phyloP scores from a whole-genome alignment of 495 filamentous ascomycete species.

The Lophiostoma macrostomum region DNA sequence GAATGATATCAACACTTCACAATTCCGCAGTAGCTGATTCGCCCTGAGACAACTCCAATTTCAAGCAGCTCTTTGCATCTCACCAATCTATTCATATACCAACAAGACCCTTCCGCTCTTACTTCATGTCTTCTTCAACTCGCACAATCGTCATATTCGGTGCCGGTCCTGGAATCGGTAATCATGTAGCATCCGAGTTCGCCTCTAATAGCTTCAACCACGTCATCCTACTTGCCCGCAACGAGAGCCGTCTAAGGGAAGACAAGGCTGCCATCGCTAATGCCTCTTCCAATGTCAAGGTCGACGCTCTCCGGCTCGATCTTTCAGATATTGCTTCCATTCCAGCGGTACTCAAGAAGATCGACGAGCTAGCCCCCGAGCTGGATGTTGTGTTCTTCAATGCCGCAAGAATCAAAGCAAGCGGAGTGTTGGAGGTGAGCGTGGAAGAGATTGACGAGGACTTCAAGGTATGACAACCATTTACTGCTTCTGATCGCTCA shows the following conservation, averaged over 20 bases:
- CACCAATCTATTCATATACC: no score
- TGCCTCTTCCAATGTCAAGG: conserved; percentile 24
- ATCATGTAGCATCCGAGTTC: conserved; percentile 40
- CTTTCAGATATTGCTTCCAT: conserved; percentile 33
- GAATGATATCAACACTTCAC: no score
- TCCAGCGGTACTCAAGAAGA: conserved; percentile 4
- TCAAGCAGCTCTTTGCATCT: no score
- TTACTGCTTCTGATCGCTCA: not conserved
- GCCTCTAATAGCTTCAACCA: conserved; percentile 41
- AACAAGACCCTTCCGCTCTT: not conserved
- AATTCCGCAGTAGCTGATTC: no score
- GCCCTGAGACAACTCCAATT: no score
- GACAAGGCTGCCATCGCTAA: conserved; percentile 36
- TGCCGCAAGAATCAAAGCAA: conserved; percentile 40
- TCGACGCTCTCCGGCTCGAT: conserved; percentile 40
- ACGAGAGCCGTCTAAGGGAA: conserved; percentile 35
- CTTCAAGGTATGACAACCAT: conserved; percentile 35
- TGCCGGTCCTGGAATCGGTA: conserved; percentile 46
- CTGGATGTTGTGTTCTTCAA: conserved; percentile 45
- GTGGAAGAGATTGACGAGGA: conserved; percentile 43
- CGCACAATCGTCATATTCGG: conserved; percentile 39
- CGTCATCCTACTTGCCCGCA: conserved; percentile 43
- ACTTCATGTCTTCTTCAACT: not conserved
- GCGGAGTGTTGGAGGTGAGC: conserved; percentile 33
- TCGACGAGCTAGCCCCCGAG: conserved; percentile 17